Evolutionary conservation across 2,329 filamentous ascomycete genomes (phyloP).

Genomic region (Pyrenochaeta sp.): DNA sequence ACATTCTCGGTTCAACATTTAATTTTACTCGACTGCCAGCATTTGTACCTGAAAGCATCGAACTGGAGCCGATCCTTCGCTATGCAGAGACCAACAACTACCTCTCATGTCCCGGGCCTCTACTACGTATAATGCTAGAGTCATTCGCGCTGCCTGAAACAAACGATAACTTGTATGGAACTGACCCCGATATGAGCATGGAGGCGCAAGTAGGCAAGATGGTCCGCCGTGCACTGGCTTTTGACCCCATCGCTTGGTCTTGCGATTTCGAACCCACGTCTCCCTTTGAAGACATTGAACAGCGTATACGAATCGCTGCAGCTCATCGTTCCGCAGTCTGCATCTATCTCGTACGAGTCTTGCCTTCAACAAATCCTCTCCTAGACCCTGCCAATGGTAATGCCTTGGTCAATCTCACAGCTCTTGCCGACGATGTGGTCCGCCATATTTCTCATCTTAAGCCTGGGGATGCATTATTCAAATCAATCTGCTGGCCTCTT

Average conservation of each 20-base stretch:
- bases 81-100: constrained; percentile 52
- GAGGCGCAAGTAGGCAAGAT: constrained; percentile 36
- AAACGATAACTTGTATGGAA: constrained; percentile 15
- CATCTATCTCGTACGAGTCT: constrained; percentile 45
- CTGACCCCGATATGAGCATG: constrained; percentile 17
- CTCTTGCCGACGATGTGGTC: constrained; percentile 59
- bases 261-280: constrained; percentile 40
- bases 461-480: constrained; percentile 62
- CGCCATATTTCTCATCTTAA: constrained; percentile 59
- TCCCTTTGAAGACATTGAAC: constrained; percentile 41
- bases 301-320: constrained; percentile 46
- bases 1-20: constrained; percentile 45
- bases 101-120: constrained; percentile 44
- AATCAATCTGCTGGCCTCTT: constrained; percentile 66
- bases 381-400: constrained; percentile 50
- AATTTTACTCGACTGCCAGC: constrained; percentile 34
- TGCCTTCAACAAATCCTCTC: constrained; percentile 42
- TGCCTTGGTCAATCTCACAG: constrained; percentile 43
- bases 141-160: constrained; percentile 44
- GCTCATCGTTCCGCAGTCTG: constrained; percentile 51
- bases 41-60: constrained; percentile 40
- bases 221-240: constrained; percentile 35
- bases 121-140: constrained; percentile 47
- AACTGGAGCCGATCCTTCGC: constrained; percentile 44
- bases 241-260: constrained; percentile 45